Evolutionary conservation across 495 filamentous ascomycete genomes (phyloP), one percentile per base, ranked within the genome.

Genomic region (Penicillium antarcticum): DNA sequence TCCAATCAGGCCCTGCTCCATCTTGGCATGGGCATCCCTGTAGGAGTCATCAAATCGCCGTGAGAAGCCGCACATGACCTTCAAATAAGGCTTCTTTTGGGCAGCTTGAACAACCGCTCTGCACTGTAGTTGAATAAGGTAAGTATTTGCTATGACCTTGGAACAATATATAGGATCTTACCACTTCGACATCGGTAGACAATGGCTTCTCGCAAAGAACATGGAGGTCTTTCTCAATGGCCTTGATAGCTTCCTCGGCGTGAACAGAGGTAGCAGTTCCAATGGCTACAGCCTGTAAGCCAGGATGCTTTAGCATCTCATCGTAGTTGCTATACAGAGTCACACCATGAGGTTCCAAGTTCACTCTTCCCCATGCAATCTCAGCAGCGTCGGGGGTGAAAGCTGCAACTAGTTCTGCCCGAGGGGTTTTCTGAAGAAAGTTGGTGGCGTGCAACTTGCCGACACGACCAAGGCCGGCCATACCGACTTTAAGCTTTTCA

Each of bases 61-160:
- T 1, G 77, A 80, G 69, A 81, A 82, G 5, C 77, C 80, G 45
- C 76, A 80, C 76, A 83, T 79, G 6, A 81, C 73, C 61, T 81
- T 80, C 4, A 77, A 59, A 47, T 74, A 60, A 5, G 75, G 60
- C 37, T 56, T 59, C 21, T 54, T 59, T 36, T 47, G 45, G 23
- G 51, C 31, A 61, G 52, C 47, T 14, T 54, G 42, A 3, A 57
- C 58, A 11, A 61, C 58, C 4, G 51, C 42, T 57, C 47, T 55
- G 43, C 54, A 57, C 58, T 61, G 18, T 36, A 14, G 34, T n/a
- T 2, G 10, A 4, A 16, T 33, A 18, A 42, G 33, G 40, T 48
- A 13, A 51, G 31, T 17, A n/a, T 31, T 19, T 3, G 29, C 5
- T 34, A 5, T 4, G 26, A 23, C 12, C 0, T 33, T 16, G 16